A percentile compares a stretch with the other conserved stretches of the same genome.
Conservation (phyloP, 202 grass and related monocot genomes). For the Zizania palustris region DNA sequence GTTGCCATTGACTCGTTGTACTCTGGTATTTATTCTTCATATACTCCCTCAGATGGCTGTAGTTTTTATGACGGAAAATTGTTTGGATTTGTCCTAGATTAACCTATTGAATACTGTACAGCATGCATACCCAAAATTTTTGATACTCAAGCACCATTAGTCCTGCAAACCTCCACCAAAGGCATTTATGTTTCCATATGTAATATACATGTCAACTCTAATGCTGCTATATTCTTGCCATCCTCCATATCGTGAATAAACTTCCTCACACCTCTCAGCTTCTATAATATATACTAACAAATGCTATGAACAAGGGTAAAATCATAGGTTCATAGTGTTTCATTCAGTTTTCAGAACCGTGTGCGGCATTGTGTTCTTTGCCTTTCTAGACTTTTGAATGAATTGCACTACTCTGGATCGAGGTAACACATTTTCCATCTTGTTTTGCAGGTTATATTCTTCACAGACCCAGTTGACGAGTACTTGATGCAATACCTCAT, state of each 20-base stretch:
- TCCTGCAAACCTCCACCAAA: neutral
- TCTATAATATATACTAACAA: neutral
- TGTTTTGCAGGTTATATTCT: conserved; percentile 74
- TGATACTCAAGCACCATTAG: neutral
- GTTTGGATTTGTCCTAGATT: neutral
- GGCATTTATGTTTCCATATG: neutral
- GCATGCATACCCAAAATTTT: neutral
- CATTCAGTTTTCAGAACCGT: neutral
- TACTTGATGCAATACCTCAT: conserved; percentile 99
- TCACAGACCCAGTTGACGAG: conserved; percentile 91
- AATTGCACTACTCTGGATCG: too few species aligned
- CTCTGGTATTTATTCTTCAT: neutral
- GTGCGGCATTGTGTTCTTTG: neutral
- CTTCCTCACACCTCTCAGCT: neutral
- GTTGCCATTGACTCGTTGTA: neutral
- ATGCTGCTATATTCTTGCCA: neutral
- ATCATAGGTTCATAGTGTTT: neutral
- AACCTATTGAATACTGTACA: neutral
- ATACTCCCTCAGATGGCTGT: neutral
- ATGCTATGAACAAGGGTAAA: neutral
- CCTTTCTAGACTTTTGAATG: neutral
- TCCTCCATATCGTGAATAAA: neutral
- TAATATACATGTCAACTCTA: neutral
- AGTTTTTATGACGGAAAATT: neutral
- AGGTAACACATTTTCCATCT: neutral